Conservation (phyloP, 768 basidiomycete genomes). For the Mycena albidolilacea region DNA sequence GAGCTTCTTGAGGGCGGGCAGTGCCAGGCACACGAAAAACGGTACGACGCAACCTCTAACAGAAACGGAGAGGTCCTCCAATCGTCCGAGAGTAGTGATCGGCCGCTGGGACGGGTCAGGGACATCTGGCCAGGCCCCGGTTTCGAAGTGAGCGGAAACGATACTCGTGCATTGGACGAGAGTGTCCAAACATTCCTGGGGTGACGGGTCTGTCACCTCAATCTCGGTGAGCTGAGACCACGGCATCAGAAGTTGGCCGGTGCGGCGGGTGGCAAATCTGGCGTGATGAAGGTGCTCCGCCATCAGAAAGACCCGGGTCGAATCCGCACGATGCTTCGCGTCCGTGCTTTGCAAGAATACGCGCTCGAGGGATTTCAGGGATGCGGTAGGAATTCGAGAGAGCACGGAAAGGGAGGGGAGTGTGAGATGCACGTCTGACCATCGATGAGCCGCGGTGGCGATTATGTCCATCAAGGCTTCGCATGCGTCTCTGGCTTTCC, state of each 20-base stretch:
- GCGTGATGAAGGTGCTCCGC: constrained; percentile 3
- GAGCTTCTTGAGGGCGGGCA: constrained; percentile 21
- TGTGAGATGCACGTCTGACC: background rate
- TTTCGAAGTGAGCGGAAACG: background rate
- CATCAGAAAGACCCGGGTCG: background rate
- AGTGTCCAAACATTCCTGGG: constrained; percentile 7
- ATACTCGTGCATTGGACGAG: constrained; percentile 17
- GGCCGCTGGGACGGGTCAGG: constrained; percentile 1
- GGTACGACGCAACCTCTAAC: constrained; percentile 4
- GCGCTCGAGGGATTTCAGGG: background rate
- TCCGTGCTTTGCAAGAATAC: background rate
- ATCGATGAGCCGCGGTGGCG: constrained; percentile 5
- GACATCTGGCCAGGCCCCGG: background rate
- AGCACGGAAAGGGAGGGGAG: constrained; percentile 3
- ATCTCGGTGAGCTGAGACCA: constrained; percentile 27
- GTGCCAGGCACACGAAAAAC: constrained; percentile 14
- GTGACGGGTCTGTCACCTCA: background rate
- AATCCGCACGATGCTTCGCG: background rate
- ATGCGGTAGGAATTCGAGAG: background rate
- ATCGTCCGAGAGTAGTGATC: background rate
- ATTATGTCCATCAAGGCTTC: constrained; percentile 7
- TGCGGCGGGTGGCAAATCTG: background rate
- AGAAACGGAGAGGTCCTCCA: background rate
- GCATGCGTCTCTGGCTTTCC: background rate
- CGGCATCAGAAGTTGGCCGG: constrained; percentile 4